Base-by-base conservation (phyloP, 176 grass and related monocot species). In the Oryza meridionalis region DNA sequence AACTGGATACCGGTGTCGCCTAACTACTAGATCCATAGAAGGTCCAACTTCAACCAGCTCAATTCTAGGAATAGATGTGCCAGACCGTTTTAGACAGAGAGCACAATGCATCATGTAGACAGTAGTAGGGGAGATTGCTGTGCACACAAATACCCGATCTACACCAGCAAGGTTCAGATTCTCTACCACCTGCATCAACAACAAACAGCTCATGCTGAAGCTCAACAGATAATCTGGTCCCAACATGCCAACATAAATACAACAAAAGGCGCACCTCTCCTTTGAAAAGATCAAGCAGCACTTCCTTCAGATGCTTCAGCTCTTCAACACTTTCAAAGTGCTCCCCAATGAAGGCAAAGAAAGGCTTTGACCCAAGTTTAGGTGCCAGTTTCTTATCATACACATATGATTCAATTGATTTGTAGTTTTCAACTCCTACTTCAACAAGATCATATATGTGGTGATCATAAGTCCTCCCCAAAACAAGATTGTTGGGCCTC, bases 361-460 rank as follows among this genome's bases (percentile, higher is more conserved):
- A 93, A 77, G 96, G 93, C 49, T 98, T 98, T 26, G 96, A 92
- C 35, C 96, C 96, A 67, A 95, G 88, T 78, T 84, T 88, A 40
- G 96, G 96, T 67, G 93, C 80, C 10, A 98, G 59, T 68, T 95
- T 95, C 83, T 98, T 98, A 58, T 98, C 89, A 83, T 95, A 98
- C 12, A 67, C 70, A 83, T 90, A 98, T 7, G 87, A 93, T 81
- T 95, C 85, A 51, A 94, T 93, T 0, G 93, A 88, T 77, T 76
- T 95, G 86, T 90, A 95, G 72, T 98, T 95, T 65, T 98, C 91
- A 27, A 95, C 73, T 87, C 93, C 96, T 13, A 95, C 85, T 98
- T 98, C 96, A 90, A 95, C 81, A 84, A 98, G 92, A 77, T 98
- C 96, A 77, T 98, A 98, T 83, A 98, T 90, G 70, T 95, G 93